phyloP scores from a whole-genome alignment of 1,284 basidiomycete genomes.

The Naganishia cerealis region DNA sequence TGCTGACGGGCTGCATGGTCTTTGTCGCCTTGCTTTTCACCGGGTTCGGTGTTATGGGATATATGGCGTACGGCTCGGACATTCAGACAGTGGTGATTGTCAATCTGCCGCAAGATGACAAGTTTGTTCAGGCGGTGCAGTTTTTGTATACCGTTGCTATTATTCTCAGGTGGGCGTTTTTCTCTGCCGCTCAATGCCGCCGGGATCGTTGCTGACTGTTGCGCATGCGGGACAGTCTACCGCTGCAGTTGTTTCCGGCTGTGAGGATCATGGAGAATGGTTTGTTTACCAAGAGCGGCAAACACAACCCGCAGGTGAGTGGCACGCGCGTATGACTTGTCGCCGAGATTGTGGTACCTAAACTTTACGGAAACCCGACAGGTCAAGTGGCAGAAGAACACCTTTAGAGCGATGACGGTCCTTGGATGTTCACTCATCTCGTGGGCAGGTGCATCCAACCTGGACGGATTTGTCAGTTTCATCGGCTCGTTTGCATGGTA shows the following conservation, averaged over 20 bases:
- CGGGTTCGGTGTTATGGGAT: constrained; percentile 82
- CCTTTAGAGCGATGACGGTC: constrained; percentile 77
- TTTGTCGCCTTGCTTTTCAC: constrained; percentile 72
- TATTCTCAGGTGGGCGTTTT: constrained; percentile 29
- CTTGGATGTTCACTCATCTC: constrained; percentile 72
- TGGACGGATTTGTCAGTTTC: constrained; percentile 96
- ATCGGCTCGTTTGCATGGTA: constrained; percentile 93
- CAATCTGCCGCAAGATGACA: constrained; percentile 81
- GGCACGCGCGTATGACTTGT: background rate
- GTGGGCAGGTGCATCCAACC: constrained; percentile 80
- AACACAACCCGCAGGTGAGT: constrained; percentile 55
- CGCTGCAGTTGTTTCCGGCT: constrained; percentile 94
- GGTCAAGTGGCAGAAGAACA: constrained; percentile 83
- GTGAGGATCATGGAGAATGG: constrained; percentile 96
- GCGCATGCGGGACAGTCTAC: constrained; percentile 8
- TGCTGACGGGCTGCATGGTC: constrained; percentile 86
- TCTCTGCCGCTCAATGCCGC: background rate
- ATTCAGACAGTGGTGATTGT: constrained; percentile 93
- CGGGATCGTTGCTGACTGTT: constrained; percentile 1
- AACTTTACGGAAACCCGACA: constrained; percentile 28
- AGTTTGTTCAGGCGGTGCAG: constrained; percentile 82
- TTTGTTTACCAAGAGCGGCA: constrained; percentile 79
- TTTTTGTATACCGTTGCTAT: constrained; percentile 63
- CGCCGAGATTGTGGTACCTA: background rate
- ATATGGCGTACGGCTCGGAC: constrained; percentile 81